Conservation (phyloP, 495 filamentous ascomycete species). For the Cryomyces antarcticus region DNA sequence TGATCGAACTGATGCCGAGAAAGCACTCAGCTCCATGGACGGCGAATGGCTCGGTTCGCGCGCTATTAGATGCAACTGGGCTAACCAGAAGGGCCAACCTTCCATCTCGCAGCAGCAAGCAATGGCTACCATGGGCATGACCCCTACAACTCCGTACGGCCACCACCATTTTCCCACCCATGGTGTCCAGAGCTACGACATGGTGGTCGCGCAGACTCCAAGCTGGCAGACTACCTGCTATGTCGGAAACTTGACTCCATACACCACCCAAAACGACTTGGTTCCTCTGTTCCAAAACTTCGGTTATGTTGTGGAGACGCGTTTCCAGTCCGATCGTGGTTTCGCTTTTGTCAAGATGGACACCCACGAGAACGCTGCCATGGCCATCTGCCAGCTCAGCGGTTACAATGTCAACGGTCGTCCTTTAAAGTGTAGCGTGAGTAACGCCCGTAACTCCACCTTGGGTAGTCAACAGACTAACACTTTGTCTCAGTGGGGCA, state of each 20-base stretch:
- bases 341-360: slow-evolving; percentile 99
- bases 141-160: slow-evolving; percentile 85
- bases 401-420: slow-evolving; percentile 96
- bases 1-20: slow-evolving; percentile 83
- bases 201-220: slow-evolving; percentile 93
- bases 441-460: slow-evolving; percentile 15
- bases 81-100: slow-evolving; percentile 97
- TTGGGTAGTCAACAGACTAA: slow-evolving; percentile 11
- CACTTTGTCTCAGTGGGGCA: slow-evolving; percentile 59
- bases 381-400: slow-evolving; percentile 94
- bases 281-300: slow-evolving; percentile 97
- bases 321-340: slow-evolving; percentile 92
- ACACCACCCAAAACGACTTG: slow-evolving; percentile 89
- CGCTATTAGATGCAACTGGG: slow-evolving; percentile 98
- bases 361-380: slow-evolving; percentile 90
- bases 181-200: slow-evolving; percentile 90
- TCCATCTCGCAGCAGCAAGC: slow-evolving; percentile 95
- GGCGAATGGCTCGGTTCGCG: slow-evolving; percentile 98
- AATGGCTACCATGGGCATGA: slow-evolving; percentile 97
- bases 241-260: slow-evolving; percentile 92
- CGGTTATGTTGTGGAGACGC: slow-evolving; percentile 88
- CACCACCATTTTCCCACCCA: slow-evolving; percentile 98
- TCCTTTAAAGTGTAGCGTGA: slow-evolving; percentile 93
- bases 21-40: slow-evolving; percentile 92
- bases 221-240: slow-evolving; percentile 98